These are phyloP conservation scores for Rickenella mellea DNA, from an alignment of 768 basidiomycete species.

Conservation along the genomic window DNA sequence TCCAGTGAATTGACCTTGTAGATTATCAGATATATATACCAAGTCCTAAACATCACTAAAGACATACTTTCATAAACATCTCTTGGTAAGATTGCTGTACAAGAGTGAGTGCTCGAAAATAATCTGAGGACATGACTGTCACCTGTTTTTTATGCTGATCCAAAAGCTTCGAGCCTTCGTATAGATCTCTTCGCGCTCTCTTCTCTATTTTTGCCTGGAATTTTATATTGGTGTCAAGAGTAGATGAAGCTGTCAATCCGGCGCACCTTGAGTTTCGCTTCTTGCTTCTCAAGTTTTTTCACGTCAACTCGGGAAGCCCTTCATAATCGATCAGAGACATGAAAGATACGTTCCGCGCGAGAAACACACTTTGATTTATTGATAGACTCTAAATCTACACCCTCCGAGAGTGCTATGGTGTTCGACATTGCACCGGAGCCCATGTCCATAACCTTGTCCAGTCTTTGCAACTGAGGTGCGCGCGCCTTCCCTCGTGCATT, in stretches of 20 bases:
- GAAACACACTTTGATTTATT: constrained; percentile 83
- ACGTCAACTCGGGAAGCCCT: constrained; percentile 90
- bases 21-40: constrained; percentile 1
- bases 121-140: not conserved
- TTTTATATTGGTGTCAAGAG: not conserved
- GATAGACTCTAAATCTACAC: constrained; percentile 84
- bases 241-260: not conserved
- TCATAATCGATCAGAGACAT: not conserved
- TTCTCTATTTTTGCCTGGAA: constrained; percentile 92
- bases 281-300: constrained; percentile 93
- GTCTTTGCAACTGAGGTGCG: constrained; percentile 50
- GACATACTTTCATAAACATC: constrained; percentile 87
- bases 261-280: constrained; percentile 82
- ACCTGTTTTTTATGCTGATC: constrained; percentile 90
- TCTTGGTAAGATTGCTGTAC: constrained; percentile 92
- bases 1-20: constrained; percentile 85
- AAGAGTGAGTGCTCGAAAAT: not conserved
- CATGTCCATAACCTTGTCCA: constrained; percentile 86
- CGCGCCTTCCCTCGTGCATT: constrained; percentile 38
- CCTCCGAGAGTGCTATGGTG: constrained; percentile 71
- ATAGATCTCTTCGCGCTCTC: constrained; percentile 79
- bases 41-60: not conserved
- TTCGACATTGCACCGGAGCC: constrained; percentile 66
- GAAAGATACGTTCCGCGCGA: not conserved
- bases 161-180: constrained; percentile 92